These are phyloP conservation scores for Candida awuae DNA, from an alignment of 805 yeast genomes.

Conservation along the genomic window DNA sequence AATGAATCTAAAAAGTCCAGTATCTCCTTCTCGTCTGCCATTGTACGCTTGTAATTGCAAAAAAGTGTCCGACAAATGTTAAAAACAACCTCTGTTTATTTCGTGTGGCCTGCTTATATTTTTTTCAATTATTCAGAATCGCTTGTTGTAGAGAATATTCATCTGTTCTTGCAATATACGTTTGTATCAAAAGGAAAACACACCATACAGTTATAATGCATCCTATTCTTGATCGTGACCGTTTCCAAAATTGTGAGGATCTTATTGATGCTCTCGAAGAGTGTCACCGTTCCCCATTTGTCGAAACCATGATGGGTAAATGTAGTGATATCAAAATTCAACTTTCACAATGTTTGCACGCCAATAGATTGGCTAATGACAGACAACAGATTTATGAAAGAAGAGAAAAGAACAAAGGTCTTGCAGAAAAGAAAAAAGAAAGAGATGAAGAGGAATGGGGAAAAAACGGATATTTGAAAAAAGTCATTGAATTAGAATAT, in stretches of 20 bases:
- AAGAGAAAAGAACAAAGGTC: constrained; percentile 45
- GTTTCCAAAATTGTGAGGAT: constrained; percentile 55
- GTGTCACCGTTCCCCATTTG: constrained; percentile 68
- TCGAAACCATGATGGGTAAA: constrained; percentile 66
- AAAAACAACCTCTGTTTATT: too few species aligned
- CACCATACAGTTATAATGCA: constrained; percentile 15
- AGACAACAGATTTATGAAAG: constrained; percentile 47
- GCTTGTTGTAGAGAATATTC: too few species aligned
- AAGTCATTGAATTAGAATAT: constrained; percentile 49
- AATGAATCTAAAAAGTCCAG: constrained; percentile 73
- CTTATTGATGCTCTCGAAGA: constrained; percentile 82
- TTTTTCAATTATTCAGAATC: background rate
- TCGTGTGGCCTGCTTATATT: too few species aligned
- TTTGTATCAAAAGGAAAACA: background rate
- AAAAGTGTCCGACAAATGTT: too few species aligned
- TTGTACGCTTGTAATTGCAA: too few species aligned
- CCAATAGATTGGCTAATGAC: constrained; percentile 58
- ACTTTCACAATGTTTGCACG: constrained; percentile 69
- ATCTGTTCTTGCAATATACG: background rate
- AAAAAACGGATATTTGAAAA: constrained; percentile 59
- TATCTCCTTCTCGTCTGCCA: constrained; percentile 54
- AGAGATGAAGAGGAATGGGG: constrained; percentile 76
- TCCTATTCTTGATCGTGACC: constrained; percentile 22
- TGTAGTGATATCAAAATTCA: constrained; percentile 83
- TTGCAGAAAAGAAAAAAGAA: constrained; percentile 50